phyloP scores from a whole-genome alignment of 257 asterid species.

The Solanum sejunctum region DNA sequence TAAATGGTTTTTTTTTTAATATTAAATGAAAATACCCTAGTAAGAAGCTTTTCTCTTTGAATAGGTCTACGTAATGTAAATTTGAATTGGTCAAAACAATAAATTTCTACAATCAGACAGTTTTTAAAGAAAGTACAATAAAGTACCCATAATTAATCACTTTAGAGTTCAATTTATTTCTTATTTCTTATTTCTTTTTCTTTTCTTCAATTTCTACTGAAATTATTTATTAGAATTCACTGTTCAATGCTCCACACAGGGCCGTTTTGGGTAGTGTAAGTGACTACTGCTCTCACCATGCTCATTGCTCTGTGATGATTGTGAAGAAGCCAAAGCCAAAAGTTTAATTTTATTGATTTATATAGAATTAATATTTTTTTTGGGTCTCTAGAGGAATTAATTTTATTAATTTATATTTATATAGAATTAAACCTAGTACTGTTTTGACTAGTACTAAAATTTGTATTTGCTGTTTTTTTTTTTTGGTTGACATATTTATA shows the following conservation, averaged over 20 bases:
- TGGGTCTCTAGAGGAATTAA: too few species aligned
- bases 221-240: neutral
- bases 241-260: conserved; percentile 4
- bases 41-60: neutral
- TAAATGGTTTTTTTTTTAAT: neutral
- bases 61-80: neutral
- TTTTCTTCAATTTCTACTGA: neutral
- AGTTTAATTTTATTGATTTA: neutral
- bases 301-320: conserved; percentile 39
- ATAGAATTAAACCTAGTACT: neutral
- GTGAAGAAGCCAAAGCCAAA: conserved; percentile 32
- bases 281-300: conserved; percentile 49
- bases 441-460: neutral
- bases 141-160: neutral
- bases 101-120: neutral
- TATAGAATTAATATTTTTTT: too few species aligned
- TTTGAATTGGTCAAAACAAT: neutral
- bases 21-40: neutral
- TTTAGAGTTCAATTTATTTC: neutral
- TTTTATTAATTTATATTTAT: too few species aligned
- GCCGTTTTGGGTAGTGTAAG: conserved; percentile 45
- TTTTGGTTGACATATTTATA: neutral
- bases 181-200: neutral
- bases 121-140: neutral
- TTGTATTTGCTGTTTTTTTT: neutral